Evolutionary conservation across 2,329 filamentous ascomycete genomes (phyloP), one percentile per base, ranked within the genome.

Genomic region (Ascochyta rabiei): DNA sequence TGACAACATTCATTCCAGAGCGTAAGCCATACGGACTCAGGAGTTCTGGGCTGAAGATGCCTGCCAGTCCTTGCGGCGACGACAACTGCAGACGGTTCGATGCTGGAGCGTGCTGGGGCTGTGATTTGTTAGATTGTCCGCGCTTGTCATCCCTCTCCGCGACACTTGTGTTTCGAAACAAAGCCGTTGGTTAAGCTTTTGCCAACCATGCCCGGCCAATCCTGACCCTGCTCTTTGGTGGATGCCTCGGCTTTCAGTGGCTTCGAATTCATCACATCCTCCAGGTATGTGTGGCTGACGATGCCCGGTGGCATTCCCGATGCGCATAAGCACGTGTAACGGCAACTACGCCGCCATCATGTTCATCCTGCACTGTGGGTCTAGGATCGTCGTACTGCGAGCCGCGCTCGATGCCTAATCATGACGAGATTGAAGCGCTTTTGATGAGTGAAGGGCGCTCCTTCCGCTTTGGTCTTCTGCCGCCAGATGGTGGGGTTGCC

Each of bases 131-230:
- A 50, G 35, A 24, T 30, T 33, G 31, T 18, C 33, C 52, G 41
- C 34, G 26, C 40, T 31, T 39, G 39, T 31, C 33, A 54, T 33
- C 44, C 45, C 35, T 52, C 40, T 28, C 40, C 42, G 46, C 18
- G 18, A 49, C 52, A 49, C 46, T 16, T 50, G 41, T 55, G 52
- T 55, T 55, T 55, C 52, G 52, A 55, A 55, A 55, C 52, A 55
- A 46, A 18, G 9, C 46, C 30, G 35, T 37, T 34, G 24, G 44
- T 49, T 49, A 64, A 67, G 57, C 61, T 61, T 64, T 63, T 52
- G 64, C 64, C 63, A 63, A 61, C 54, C 33, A 48, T 34, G 38
- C 45, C 43, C 18, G 23, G n/a, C 42, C 37, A 46, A 45, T 35
- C 26, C 30, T 46, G 18, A 41, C 40, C 24, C 28, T 31, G 41